Evolutionary conservation across 345 rosid genomes (phyloP).

Genomic region (Excoecaria agallocha): DNA sequence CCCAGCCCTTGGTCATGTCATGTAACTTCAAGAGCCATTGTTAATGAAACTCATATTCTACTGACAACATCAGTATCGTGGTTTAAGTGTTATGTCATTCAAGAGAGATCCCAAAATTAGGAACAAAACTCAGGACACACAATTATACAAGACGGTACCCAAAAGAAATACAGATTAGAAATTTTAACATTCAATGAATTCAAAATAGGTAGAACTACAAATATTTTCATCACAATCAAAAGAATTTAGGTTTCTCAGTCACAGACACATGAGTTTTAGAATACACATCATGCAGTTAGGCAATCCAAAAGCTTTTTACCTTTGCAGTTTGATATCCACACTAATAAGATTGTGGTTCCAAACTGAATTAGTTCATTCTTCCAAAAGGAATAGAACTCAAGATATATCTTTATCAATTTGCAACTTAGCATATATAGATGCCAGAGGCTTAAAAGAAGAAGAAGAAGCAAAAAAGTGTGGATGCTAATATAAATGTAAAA

Average conservation of each 20-base stretch:
- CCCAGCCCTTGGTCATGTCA: not conserved
- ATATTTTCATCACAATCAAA: not conserved
- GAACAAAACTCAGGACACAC: not conserved
- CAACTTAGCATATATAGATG: not conserved
- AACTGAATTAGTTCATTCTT: not conserved
- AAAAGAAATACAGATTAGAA: not conserved
- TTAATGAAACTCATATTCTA: not conserved
- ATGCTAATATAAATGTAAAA: slow-evolving; percentile 2
- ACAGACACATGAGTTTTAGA: not conserved
- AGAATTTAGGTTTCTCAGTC: not conserved
- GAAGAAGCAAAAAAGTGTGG: no score
- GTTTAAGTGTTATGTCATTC: not conserved
- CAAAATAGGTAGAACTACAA: not conserved
- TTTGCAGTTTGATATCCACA: not conserved
- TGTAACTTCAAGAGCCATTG: not conserved
- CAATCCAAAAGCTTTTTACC: not conserved
- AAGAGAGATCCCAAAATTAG: not conserved
- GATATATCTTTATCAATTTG: not conserved
- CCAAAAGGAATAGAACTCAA: not conserved
- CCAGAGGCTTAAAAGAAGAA: not conserved
- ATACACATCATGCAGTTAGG: not conserved
- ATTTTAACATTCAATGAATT: not conserved
- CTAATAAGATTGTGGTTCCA: not conserved
- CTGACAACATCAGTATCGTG: not conserved
- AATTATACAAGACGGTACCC: not conserved